A percentile compares a stretch with the other conserved stretches of the same genome.
Conservation (phyloP, 2,329 filamentous ascomycete genomes). For the Cladosporium sp. region DNA sequence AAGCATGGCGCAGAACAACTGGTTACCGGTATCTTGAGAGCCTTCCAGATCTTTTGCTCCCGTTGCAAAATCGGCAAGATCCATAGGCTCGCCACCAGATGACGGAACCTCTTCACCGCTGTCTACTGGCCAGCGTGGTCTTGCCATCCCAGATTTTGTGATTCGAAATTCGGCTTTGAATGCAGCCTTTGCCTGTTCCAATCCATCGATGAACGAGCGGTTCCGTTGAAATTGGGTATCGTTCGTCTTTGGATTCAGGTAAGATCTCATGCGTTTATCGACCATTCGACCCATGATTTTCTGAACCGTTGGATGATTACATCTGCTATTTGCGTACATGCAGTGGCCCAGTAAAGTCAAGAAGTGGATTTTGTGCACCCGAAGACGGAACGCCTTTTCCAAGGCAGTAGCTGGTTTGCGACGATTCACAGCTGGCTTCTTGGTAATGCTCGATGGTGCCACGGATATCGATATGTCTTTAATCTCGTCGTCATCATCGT, state of each 20-base stretch:
- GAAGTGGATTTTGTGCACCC: slow-evolving; percentile 84
- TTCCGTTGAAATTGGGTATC: slow-evolving; percentile 74
- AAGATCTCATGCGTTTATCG: slow-evolving; percentile 62
- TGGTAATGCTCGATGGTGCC: slow-evolving; percentile 25
- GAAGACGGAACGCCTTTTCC: slow-evolving; percentile 63
- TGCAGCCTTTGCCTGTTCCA: slow-evolving; percentile 66
- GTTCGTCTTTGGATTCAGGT: slow-evolving; percentile 66
- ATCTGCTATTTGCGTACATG: slow-evolving; percentile 81
- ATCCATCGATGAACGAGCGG: slow-evolving; percentile 73
- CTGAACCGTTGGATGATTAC: slow-evolving; percentile 55
- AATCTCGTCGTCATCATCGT: slow-evolving; percentile 28
- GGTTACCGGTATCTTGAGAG: slow-evolving; percentile 85
- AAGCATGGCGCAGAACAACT: slow-evolving; percentile 85
- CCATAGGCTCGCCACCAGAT: slow-evolving; percentile 23
- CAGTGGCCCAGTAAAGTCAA: slow-evolving; percentile 78
- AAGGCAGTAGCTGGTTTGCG: slow-evolving; percentile 54
- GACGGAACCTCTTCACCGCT: slow-evolving; percentile 41
- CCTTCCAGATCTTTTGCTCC: slow-evolving; percentile 71
- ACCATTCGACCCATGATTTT: slow-evolving; percentile 63
- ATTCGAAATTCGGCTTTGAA: slow-evolving; percentile 72
- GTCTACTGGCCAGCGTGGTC: slow-evolving; percentile 71
- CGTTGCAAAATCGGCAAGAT: slow-evolving; percentile 65
- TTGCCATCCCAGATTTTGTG: slow-evolving; percentile 67
- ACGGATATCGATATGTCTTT: slow-evolving; percentile 46
- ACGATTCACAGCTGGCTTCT: slow-evolving; percentile 35